phyloP scores from a whole-genome alignment of 768 basidiomycete genomes.

The Termitomyces sp. region DNA sequence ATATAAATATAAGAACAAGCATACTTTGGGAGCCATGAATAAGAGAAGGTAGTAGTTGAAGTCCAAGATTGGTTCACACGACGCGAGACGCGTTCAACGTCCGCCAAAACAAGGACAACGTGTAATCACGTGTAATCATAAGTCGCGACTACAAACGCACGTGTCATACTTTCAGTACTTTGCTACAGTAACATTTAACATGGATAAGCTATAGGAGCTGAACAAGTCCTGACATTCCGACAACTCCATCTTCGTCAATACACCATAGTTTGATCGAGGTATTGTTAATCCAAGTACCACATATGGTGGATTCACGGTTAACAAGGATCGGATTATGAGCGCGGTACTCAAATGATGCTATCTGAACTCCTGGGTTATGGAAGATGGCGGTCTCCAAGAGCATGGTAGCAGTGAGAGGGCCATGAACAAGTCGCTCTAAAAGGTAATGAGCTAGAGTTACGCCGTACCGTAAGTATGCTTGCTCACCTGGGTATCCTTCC shows the following conservation, averaged over 20 bases:
- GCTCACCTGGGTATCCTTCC: slow-evolving; percentile 70
- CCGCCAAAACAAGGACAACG: slow-evolving; percentile 12
- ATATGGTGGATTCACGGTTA: slow-evolving; percentile 40
- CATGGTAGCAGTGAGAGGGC: slow-evolving; percentile 77
- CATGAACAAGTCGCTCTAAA: slow-evolving; percentile 78
- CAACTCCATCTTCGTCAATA: slow-evolving; percentile 46
- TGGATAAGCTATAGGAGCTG: slow-evolving; percentile 10
- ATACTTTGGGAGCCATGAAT: slow-evolving; percentile 13
- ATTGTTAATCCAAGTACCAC: slow-evolving; percentile 38
- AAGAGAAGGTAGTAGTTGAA: slow-evolving; percentile 11
- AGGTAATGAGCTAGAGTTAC: not conserved
- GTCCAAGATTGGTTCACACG: slow-evolving; percentile 7
- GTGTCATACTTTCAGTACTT: not conserved
- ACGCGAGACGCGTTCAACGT: slow-evolving; percentile 11
- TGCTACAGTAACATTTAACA: not conserved
- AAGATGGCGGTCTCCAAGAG: slow-evolving; percentile 57
- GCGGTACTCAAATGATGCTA: slow-evolving; percentile 61
- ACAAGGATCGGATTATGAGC: slow-evolving; percentile 63
- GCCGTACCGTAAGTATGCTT: not conserved
- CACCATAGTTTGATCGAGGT: slow-evolving; percentile 51
- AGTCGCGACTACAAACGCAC: slow-evolving; percentile 2
- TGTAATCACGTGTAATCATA: slow-evolving; percentile 7
- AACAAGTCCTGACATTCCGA: slow-evolving; percentile 64
- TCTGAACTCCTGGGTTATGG: slow-evolving; percentile 38
- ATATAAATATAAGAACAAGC: not conserved